Evolutionary conservation across 192 early-diverging fungal genomes (phyloP), one percentile per base, ranked within the genome.

Genomic region (Umbelopsis isabellina): DNA sequence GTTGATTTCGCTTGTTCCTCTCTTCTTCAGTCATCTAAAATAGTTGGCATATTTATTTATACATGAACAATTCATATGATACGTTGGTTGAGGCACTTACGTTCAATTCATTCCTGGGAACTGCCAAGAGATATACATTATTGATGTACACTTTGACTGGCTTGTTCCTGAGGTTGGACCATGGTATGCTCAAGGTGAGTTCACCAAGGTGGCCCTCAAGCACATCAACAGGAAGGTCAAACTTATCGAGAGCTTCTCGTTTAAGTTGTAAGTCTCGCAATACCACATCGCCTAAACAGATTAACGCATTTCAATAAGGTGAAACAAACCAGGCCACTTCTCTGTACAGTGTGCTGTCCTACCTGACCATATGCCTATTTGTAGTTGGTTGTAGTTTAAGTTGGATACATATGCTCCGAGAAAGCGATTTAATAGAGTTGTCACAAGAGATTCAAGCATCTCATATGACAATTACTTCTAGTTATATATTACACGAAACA

Each of bases 331-430:
- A 47, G 47, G 27, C 21, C 11, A 13, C 41, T 15, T 46, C 22
- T 48, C 18, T 7, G 25, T 23, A 23, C 8, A 65, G n/a, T 48
- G 44, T 70, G 37, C 13, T 69, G 22, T 30, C 75, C n/a, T 90
- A 93, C 94, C 95, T 72, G 89, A 88, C 97, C 96, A 99, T 53
- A 99, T 93, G 35, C 91, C 96, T 66, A 99, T 90, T 69, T 93
- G 93, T 68, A 99, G 90, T 87, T 99, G 96, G 58, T 89, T 93
- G 33, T 92, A 92, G 72, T 97, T 94, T 23, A 99, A 86, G 80
- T 98, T 97, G 41, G 90, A 90, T 48, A 97, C 94, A 88, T 97
- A 97, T 73, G 95, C 94, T 48, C 97, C 97, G 37, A 98, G 89
- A 72, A 98, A 87, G 58, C 88, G 83, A 72, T 94, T 94, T 65